Evolutionary conservation across 106 monocot species (phyloP), one percentile per base, ranked within the genome.

Genomic region (Dactylorhiza incarnata): DNA sequence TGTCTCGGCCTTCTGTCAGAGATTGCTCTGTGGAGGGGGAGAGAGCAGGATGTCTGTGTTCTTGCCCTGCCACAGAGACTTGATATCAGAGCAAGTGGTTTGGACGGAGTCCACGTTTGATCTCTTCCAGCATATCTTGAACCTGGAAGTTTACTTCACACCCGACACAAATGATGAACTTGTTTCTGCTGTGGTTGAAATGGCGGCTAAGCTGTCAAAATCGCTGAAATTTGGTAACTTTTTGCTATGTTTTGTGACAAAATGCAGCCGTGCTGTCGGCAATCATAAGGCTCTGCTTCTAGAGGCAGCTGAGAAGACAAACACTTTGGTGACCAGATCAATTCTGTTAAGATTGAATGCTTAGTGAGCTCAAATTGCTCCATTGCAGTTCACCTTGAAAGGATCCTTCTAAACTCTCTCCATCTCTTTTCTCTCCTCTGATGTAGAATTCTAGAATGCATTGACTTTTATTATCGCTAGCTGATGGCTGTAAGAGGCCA

Each of bases 181-280:
- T 51, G 84, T 91, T 7, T 53, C 46, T 5, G 77, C 85, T 73
- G 70, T 89, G 20, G 81, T 74, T 68, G 77, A 78, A 43, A 53
- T 76, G 76, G 82, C 77, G 1, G 45, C 45, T 49, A 76, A 84
- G 76, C 85, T 84, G 62, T 58, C 83, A 0, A 81, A 66, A 53
- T 97, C 96, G 6, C 76, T 93, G 45, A 97, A 93, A 79, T 97
- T 91, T 82, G 84, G 93, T 20, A 93, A 86, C 68, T 89, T 97
- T 79, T 79, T 93, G 78, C 65, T 97, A 58, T 89, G 79, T 72
- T 87, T 91, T 59, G 79, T 89, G 52, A 86, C 68, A 10, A 93
- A 91, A 76, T 91, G 85, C 49, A 73, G 59, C 6, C 22, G 55
- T 52, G 85, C 79, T 45, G 73, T 62, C 7, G 77, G 73, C 15